Base-by-base conservation (phyloP, 257 asterid genomes). In the Solanum gandarillasii region DNA sequence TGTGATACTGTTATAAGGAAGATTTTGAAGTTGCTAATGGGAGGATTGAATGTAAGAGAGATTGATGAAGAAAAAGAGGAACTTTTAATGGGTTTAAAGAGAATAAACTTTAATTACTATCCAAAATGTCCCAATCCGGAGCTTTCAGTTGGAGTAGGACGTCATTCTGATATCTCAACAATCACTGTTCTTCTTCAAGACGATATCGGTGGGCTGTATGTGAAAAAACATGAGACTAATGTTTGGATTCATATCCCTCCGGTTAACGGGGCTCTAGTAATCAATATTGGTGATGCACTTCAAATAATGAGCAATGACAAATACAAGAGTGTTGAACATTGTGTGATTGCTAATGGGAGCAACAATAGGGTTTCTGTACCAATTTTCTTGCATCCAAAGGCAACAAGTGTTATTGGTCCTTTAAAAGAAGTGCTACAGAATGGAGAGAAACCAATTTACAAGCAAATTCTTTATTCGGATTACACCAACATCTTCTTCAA, bases 161-260 rank as follows among this genome's bases (percentile, higher is more conserved):
- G 91, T 11, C 92, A 91, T 46, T 87, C 91, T 10, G 91, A 91
- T 58, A 86, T 89, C 11, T 87, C 91, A 4, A 83, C 88, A 7
- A 25, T 89, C 0, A 91, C 88, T 5, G 11, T 89, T 18, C 92
- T 88, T 3, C 87, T 91, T 7, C 91, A 89, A 35, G 91, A 91
- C 8, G 32, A 87, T 3, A 83, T 89, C 12, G 91, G 91, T 29
- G 90, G 91, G 0, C 67, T 91, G 5, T 83, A 89, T 46, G 90
- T 91, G 38, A 88, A 87, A 12, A 89, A 90, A 31, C 21, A 48
- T 14, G 58, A 48, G 58, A 48, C 58, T 48, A 86, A 88, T 27
- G 83, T 55, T 3, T 91, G 86, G 90, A 72, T 89, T 35, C 91
- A 89, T 14, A 89, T 90, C 43, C 90, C 91, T 21, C 92, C 90